phyloP scores from a whole-genome alignment of 1,139 yeast species.

The Nakaseomyces bracarensis region DNA sequence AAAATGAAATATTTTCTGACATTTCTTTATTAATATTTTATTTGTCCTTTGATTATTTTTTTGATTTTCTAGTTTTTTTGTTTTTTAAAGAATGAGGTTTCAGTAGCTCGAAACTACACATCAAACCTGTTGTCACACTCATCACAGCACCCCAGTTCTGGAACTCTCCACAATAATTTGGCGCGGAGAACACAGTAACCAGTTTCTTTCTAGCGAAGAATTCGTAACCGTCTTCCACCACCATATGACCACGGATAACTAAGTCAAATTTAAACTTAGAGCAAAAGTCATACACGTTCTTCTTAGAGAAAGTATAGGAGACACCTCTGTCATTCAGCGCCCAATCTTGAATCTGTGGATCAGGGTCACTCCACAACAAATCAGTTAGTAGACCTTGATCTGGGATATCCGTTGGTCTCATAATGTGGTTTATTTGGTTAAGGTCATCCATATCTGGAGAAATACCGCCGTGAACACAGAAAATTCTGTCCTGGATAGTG shows the following conservation, averaged over 20 bases:
- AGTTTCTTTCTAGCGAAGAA: slow-evolving; percentile 69
- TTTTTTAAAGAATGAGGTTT: slow-evolving; percentile 43
- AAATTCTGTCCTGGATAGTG: slow-evolving; percentile 72
- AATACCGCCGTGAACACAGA: slow-evolving; percentile 85
- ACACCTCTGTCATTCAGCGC: slow-evolving; percentile 82
- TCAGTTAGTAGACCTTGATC: slow-evolving; percentile 76
- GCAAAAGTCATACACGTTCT: slow-evolving; percentile 66
- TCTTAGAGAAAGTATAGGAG: slow-evolving; percentile 69
- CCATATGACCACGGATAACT: slow-evolving; percentile 85
- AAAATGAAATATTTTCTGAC: too few relatives aligned
- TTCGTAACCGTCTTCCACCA: slow-evolving; percentile 88
- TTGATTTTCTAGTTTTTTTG: slow-evolving; percentile 4
- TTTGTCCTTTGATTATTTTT: not conserved
- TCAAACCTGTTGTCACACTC: slow-evolving; percentile 67
- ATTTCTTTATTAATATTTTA: too few relatives aligned
- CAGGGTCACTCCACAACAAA: slow-evolving; percentile 85
- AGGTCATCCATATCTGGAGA: slow-evolving; percentile 65
- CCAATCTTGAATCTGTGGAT: slow-evolving; percentile 59
- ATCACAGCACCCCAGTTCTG: slow-evolving; percentile 87
- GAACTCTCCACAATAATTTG: slow-evolving; percentile 87
- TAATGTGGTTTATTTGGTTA: slow-evolving; percentile 59
- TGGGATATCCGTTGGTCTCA: slow-evolving; percentile 82
- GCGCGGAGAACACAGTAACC: slow-evolving; percentile 81
- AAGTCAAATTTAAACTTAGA: slow-evolving; percentile 65
- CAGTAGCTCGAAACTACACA: slow-evolving; percentile 76